phyloP scores from a whole-genome alignment of 208 protist species.

The Trypanosoma congolense region DNA sequence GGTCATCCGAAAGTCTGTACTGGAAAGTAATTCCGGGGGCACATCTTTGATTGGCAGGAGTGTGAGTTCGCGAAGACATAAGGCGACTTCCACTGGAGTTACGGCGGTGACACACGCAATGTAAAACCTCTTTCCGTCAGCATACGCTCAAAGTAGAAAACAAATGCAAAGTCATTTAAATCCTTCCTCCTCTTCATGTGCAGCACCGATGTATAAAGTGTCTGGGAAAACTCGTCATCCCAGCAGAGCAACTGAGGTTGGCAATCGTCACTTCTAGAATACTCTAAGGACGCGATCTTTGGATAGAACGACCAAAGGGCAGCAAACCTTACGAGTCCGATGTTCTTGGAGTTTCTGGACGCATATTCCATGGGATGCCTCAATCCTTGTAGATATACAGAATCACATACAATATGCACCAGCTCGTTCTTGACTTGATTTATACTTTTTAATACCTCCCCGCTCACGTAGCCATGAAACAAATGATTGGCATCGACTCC shows the following conservation, averaged over 20 bases:
- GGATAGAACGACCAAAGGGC: slow-evolving; percentile 82
- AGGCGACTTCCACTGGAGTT: slow-evolving; percentile 57
- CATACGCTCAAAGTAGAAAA: slow-evolving; percentile 81
- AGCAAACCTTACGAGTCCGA: slow-evolving; percentile 62
- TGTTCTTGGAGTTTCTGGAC: slow-evolving; percentile 68
- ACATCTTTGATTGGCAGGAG: slow-evolving; percentile 48
- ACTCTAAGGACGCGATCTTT: slow-evolving; percentile 70
- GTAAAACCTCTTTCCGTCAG: slow-evolving; percentile 68
- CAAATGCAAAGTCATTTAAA: slow-evolving; percentile 43
- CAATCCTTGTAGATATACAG: slow-evolving; percentile 49
- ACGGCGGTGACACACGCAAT: slow-evolving; percentile 61
- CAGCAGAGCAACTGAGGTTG: slow-evolving; percentile 67
- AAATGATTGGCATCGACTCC: slow-evolving; percentile 58
- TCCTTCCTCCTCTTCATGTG: slow-evolving; percentile 36
- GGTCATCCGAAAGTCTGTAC: slow-evolving; percentile 54
- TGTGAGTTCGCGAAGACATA: slow-evolving; percentile 73
- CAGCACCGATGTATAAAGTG: slow-evolving; percentile 52
- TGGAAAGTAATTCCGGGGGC: slow-evolving; percentile 42
- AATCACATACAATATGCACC: slow-evolving; percentile 61
- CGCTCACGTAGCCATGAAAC: slow-evolving; percentile 61
- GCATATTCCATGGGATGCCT: slow-evolving; percentile 33
- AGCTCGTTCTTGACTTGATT: slow-evolving; percentile 78
- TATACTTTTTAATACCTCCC: slow-evolving; percentile 62
- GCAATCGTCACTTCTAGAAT: slow-evolving; percentile 42
- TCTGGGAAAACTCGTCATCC: slow-evolving; percentile 67